Evolutionary conservation across 2,329 filamentous ascomycete species (phyloP).

Genomic region (Juglanconis oblonga): DNA sequence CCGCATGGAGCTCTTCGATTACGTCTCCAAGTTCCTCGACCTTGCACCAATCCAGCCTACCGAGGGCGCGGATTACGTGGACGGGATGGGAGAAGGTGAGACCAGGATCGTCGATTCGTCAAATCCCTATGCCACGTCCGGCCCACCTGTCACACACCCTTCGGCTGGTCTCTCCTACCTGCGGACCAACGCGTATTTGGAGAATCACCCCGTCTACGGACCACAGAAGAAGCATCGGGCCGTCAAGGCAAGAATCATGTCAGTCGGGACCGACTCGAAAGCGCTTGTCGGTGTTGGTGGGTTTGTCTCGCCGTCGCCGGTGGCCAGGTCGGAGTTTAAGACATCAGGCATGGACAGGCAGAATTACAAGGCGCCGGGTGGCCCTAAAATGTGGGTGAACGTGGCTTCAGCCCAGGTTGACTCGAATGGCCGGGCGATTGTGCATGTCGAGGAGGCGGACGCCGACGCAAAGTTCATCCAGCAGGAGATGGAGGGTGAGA

Average conservation of each 20-base stretch:
- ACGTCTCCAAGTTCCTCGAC: slow-evolving; percentile 61
- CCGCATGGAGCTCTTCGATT: slow-evolving; percentile 46
- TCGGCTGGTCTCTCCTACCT: slow-evolving; percentile 63
- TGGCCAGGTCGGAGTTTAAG: not conserved
- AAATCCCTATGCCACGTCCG: slow-evolving; percentile 48
- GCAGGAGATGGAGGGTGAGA: slow-evolving; percentile 41
- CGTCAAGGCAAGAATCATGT: slow-evolving; percentile 48
- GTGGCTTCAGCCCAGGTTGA: slow-evolving; percentile 43
- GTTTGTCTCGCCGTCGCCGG: slow-evolving; percentile 43
- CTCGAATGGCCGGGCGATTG: slow-evolving; percentile 46
- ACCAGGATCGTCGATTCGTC: slow-evolving; percentile 23
- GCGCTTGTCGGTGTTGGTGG: slow-evolving; percentile 49
- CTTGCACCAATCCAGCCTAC: slow-evolving; percentile 50
- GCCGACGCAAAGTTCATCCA: slow-evolving; percentile 40
- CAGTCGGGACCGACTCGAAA: not conserved
- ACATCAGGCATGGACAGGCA: not conserved
- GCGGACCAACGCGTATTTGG: slow-evolving; percentile 50
- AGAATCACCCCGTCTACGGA: slow-evolving; percentile 61
- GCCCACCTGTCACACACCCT: slow-evolving; percentile 60
- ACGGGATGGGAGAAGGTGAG: slow-evolving; percentile 16
- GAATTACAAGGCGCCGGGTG: slow-evolving; percentile 50
- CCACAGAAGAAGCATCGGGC: slow-evolving; percentile 51
- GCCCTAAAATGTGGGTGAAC: slow-evolving; percentile 52
- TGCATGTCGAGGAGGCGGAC: slow-evolving; percentile 40
- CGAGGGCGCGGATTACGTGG: slow-evolving; percentile 24